Percentiles rank a stretch among this genome's conserved stretches.
Conservation (phyloP, 2,329 filamentous ascomycete genomes). For the Celoporthe dispersa region DNA sequence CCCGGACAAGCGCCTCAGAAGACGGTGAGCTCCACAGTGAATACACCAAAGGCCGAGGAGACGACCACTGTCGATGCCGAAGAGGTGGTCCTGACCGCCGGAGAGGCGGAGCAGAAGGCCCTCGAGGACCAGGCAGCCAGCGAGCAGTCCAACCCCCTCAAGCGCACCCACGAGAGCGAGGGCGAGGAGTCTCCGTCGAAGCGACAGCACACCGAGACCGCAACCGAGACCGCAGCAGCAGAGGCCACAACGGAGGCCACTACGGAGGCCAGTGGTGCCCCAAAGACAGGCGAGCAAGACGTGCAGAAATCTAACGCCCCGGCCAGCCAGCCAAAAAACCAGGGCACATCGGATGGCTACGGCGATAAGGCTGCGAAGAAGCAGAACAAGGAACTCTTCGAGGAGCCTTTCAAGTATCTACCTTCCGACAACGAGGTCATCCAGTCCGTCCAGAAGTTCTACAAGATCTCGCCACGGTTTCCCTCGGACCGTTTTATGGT, state of each 20-base stretch:
- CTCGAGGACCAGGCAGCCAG: not conserved
- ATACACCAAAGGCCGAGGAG: constrained; percentile 22
- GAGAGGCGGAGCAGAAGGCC: constrained; percentile 28
- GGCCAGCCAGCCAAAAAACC: constrained; percentile 28
- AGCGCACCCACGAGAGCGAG: constrained; percentile 30
- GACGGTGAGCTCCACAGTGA: constrained; percentile 7
- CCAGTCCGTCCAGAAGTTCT: constrained; percentile 78
- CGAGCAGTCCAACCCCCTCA: constrained; percentile 17
- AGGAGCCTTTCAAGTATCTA: constrained; percentile 96
- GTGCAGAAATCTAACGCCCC: constrained; percentile 18
- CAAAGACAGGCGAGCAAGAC: constrained; percentile 14
- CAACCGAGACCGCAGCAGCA: constrained; percentile 23
- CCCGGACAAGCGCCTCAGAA: constrained; percentile 17
- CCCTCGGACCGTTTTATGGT: constrained; percentile 94
- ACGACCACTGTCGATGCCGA: constrained; percentile 5
- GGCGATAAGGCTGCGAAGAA: constrained; percentile 44
- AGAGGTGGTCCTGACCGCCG: constrained; percentile 28
- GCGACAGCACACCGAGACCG: constrained; percentile 29
- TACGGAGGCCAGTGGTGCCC: constrained; percentile 19
- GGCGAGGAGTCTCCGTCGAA: constrained; percentile 22
- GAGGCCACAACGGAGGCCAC: constrained; percentile 17
- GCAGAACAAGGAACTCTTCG: constrained; percentile 59
- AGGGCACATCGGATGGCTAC: constrained; percentile 34
- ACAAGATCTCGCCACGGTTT: constrained; percentile 81
- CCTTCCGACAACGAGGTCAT: constrained; percentile 76